Evolutionary conservation across 495 filamentous ascomycete species (phyloP).

Genomic region (Halenospora varia): DNA sequence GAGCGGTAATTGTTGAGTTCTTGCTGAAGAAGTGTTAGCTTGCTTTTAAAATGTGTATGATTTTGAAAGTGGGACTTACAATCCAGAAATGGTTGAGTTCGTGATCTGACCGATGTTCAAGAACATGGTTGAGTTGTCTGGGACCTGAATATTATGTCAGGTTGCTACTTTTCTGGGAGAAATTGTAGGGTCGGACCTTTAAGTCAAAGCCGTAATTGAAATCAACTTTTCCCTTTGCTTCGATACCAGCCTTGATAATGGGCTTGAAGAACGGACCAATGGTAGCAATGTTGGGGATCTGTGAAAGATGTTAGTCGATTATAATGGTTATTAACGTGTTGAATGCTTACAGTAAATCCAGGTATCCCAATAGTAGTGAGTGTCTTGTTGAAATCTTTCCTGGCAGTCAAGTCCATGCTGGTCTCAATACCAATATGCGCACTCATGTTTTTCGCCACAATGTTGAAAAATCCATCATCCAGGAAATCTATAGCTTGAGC

Average conservation of each 20-base stretch:
- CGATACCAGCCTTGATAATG: background rate
- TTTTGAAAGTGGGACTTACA: background rate
- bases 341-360: background rate
- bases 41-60: background rate
- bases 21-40: background rate
- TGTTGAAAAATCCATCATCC: slow-evolving; percentile 2
- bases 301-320: background rate
- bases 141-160: background rate
- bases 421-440: slow-evolving; percentile 3
- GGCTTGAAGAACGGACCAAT: background rate
- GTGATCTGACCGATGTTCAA: background rate
- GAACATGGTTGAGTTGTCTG: background rate
- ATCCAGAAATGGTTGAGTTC: background rate
- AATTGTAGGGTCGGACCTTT: slow-evolving; percentile 1
- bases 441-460: background rate
- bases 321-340: background rate
- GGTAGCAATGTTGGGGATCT: slow-evolving; percentile 3
- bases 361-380: background rate
- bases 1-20: background rate
- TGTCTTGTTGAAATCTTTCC: background rate
- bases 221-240: background rate
- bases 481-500: slow-evolving; percentile 5
- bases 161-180: background rate
- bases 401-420: background rate
- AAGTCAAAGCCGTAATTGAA: slow-evolving; percentile 6